phyloP scores from a whole-genome alignment of 106 monocot species.

The Posidonia australis region DNA sequence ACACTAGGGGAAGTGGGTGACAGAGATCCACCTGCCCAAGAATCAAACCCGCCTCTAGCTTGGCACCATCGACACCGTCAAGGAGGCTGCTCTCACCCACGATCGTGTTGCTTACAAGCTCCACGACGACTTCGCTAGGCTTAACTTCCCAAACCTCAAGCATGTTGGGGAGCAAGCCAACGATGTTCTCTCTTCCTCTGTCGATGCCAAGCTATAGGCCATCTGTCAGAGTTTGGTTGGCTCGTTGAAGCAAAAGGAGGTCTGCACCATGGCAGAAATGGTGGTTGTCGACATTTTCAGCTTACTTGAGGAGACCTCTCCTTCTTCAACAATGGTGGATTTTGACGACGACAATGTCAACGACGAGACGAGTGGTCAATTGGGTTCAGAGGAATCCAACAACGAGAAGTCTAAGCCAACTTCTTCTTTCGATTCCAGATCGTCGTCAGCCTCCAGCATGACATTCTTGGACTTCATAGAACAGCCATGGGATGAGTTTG shows the following conservation, averaged over 20 bases:
- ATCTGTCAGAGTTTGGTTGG: slow-evolving; percentile 19
- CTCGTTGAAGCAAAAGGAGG: background rate
- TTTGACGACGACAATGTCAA: background rate
- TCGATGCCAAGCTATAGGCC: slow-evolving; percentile 48
- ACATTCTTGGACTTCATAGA: slow-evolving; percentile 56
- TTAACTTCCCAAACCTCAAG: slow-evolving; percentile 61
- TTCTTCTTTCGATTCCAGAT: background rate
- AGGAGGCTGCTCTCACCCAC: slow-evolving; percentile 81
- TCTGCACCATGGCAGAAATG: slow-evolving; percentile 12
- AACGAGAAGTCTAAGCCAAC: background rate
- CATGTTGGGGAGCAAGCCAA: background rate
- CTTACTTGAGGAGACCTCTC: background rate
- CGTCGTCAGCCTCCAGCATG: slow-evolving; percentile 16
- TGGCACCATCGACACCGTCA: slow-evolving; percentile 78
- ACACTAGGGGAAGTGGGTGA: slow-evolving; percentile 76
- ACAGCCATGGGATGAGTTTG: slow-evolving; percentile 56
- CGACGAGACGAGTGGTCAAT: background rate
- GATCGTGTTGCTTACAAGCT: slow-evolving; percentile 76
- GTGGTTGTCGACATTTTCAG: slow-evolving; percentile 12
- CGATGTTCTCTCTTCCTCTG: slow-evolving; percentile 33
- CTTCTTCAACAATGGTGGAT: background rate
- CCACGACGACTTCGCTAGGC: slow-evolving; percentile 63
- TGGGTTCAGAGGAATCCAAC: background rate
- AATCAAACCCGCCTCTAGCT: slow-evolving; percentile 66
- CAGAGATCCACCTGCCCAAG: slow-evolving; percentile 60